Evolutionary conservation across 139 green algal species (phyloP).

Genomic region (Chlamydomonas sphaeroides): DNA sequence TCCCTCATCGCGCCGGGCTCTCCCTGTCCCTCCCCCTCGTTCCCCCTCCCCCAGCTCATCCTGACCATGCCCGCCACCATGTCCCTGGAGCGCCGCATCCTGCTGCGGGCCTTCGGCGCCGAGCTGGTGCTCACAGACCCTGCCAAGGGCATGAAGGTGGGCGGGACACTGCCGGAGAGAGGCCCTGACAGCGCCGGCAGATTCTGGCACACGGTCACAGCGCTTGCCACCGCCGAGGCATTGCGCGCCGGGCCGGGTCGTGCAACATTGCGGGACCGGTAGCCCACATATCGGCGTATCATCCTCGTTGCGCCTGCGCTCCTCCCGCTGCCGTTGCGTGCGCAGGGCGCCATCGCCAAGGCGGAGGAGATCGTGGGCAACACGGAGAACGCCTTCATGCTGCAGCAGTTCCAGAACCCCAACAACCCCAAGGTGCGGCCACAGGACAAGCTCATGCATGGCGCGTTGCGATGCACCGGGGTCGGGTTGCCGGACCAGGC

Average conservation of each 20-base stretch:
- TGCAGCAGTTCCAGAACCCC: slow-evolving; percentile 99
- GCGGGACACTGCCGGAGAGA: not conserved
- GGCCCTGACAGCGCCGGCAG: too few relatives aligned
- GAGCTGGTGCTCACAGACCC: slow-evolving; percentile 91
- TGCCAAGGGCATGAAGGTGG: slow-evolving; percentile 74
- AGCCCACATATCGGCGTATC: too few relatives aligned
- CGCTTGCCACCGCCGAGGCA: too few relatives aligned
- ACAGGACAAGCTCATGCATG: not conserved
- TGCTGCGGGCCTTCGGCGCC: slow-evolving; percentile 92
- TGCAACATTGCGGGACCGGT: too few relatives aligned
- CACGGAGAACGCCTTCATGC: slow-evolving; percentile 86
- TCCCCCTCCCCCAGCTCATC: too few relatives aligned
- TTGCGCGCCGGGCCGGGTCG: too few relatives aligned
- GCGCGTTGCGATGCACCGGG: too few relatives aligned
- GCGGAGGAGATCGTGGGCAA: slow-evolving; percentile 88
- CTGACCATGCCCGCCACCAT: slow-evolving; percentile 99
- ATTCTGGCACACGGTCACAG: too few relatives aligned
- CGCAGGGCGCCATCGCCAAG: slow-evolving; percentile 88
- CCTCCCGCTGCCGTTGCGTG: not conserved
- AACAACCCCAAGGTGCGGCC: slow-evolving; percentile 84
- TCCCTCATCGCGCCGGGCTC: too few relatives aligned
- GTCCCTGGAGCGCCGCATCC: slow-evolving; percentile 93
- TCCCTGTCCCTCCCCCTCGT: too few relatives aligned
- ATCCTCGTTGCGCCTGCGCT: too few relatives aligned
- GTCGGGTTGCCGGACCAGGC: too few relatives aligned